These are phyloP conservation scores for Neurospora sp. DNA, from an alignment of 495 filamentous ascomycete species.

Conservation along the genomic window DNA sequence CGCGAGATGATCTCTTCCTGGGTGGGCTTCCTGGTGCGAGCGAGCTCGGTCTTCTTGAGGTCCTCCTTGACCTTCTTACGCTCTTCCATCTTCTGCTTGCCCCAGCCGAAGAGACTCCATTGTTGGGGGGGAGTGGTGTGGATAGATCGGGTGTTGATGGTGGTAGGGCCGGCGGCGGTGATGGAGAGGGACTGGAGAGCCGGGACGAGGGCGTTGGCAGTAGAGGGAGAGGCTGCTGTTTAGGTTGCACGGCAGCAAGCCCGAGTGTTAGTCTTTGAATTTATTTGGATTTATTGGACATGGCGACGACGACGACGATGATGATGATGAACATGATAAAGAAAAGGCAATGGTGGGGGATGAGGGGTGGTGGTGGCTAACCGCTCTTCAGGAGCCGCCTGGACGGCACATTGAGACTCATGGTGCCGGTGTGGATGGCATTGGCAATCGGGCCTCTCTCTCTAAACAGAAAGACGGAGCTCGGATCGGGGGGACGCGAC, in stretches of 20 bases:
- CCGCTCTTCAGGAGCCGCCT: constrained; percentile 30
- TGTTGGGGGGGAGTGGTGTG: constrained; percentile 23
- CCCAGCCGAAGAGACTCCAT: constrained; percentile 8
- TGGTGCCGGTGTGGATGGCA: constrained; percentile 22
- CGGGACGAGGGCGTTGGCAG: constrained; percentile 11
- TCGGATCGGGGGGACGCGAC: background rate
- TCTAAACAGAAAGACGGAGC: background rate
- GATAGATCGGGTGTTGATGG: constrained; percentile 12
- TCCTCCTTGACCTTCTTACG: constrained; percentile 5
- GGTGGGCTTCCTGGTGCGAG: constrained; percentile 18
- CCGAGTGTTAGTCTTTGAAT: background rate
- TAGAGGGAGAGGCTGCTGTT: constrained; percentile 3
- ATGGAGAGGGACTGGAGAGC: constrained; percentile 17
- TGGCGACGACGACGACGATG: background rate
- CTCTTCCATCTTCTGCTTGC: background rate
- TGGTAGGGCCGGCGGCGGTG: constrained; percentile 2
- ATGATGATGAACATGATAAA: background rate
- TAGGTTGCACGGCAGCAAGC: constrained; percentile 2
- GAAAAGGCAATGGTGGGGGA: background rate
- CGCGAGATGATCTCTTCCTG: constrained; percentile 10
- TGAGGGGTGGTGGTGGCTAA: constrained; percentile 13
- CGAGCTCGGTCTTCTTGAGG: background rate
- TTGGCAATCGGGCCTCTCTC: constrained; percentile 4
- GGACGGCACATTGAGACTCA: constrained; percentile 36
- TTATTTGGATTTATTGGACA: background rate